Conservation (phyloP, 2,329 filamentous ascomycete species). For the Ampelomyces quisqualis region DNA sequence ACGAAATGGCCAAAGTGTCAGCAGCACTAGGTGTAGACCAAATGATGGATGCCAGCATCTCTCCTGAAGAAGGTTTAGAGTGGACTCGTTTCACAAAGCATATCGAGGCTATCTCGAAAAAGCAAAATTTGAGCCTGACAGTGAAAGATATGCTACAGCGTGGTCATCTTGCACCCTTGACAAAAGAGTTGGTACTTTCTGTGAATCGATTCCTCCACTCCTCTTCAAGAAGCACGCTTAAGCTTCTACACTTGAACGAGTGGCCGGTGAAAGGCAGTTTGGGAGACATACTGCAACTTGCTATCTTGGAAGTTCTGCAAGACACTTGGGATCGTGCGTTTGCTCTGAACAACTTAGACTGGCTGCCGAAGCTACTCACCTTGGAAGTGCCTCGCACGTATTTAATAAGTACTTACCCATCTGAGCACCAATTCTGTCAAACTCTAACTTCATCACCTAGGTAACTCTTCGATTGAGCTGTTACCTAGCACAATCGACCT, state of each 20-base stretch:
- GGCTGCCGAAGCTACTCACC: conserved; percentile 51
- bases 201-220: conserved; percentile 53
- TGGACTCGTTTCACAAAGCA: conserved; percentile 55
- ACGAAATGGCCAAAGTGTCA: conserved; percentile 56
- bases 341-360: conserved; percentile 46
- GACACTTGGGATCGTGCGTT: conserved; percentile 57
- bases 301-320: conserved; percentile 51
- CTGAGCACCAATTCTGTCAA: too few relatives aligned
- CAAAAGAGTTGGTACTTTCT: conserved; percentile 53
- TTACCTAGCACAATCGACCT: conserved; percentile 55
- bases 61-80: conserved; percentile 37
- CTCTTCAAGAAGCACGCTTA: conserved; percentile 53
- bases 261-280: conserved; percentile 56
- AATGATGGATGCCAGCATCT: conserved; percentile 46
- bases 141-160: conserved; percentile 55
- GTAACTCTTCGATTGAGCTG: conserved; percentile 52
- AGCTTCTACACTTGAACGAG: conserved; percentile 53
- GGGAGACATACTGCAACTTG: conserved; percentile 54
- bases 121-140: conserved; percentile 34
- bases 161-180: conserved; percentile 56
- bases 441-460: too few relatives aligned
- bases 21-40: conserved; percentile 53
- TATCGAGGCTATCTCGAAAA: conserved; percentile 43
- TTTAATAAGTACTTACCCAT: conserved; percentile 53
- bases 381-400: conserved; percentile 57